A percentile compares a stretch with the other conserved stretches of the same genome.
These are phyloP conservation scores for Trichoderma erinaceum DNA, from an alignment of 495 filamentous ascomycete species.

Conservation along the genomic window DNA sequence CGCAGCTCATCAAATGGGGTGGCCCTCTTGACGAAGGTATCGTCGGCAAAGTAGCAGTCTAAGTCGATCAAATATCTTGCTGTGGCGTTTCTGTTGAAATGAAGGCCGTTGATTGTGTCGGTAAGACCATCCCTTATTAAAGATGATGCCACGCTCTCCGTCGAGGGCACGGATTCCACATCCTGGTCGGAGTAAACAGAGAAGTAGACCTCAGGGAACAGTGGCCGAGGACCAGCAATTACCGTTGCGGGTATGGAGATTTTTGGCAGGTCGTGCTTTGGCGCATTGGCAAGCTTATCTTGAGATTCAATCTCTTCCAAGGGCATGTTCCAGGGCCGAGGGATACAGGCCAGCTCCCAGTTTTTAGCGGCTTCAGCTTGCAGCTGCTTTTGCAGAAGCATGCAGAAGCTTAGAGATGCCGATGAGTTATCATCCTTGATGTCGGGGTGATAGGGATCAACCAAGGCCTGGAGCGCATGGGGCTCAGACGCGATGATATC, in stretches of 20 bases:
- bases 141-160: conserved; percentile 66
- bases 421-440: conserved; percentile 30
- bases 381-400: conserved; percentile 77
- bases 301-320: conserved; percentile 42
- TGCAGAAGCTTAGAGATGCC: conserved; percentile 58
- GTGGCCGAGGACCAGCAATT: conserved; percentile 60
- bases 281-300: conserved; percentile 50
- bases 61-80: conserved; percentile 89
- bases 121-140: conserved; percentile 78
- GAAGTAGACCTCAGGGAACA: conserved; percentile 89
- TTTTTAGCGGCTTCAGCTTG: conserved; percentile 59
- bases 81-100: conserved; percentile 82
- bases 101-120: conserved; percentile 89
- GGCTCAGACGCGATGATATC: conserved; percentile 83
- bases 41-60: conserved; percentile 84
- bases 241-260: conserved; percentile 71
- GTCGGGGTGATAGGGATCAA: conserved; percentile 72
- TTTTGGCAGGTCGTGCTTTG: conserved; percentile 68
- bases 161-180: conserved; percentile 81
- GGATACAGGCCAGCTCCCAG: conserved; percentile 76
- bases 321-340: conserved; percentile 71
- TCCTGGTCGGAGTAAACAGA: conserved; percentile 89
- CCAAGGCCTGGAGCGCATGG: conserved; percentile 71
- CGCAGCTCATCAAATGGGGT: conserved; percentile 85
- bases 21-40: conserved; percentile 86